Base-by-base conservation (phyloP, 257 asterid species). In the Catharanthus roseus region DNA sequence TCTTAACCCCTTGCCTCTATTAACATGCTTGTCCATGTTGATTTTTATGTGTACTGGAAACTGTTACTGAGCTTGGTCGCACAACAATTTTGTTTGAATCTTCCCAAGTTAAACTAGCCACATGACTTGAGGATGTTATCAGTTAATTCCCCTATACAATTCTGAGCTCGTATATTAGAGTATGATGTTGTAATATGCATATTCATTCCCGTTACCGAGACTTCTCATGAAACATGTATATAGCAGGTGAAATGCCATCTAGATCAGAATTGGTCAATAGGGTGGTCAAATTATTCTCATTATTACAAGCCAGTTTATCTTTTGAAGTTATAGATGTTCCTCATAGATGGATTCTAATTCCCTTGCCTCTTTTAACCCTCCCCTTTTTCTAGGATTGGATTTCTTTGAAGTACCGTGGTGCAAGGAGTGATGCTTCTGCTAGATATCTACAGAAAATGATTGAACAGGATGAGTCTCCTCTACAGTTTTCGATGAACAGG, bases 401-500 rank as follows among this genome's bases (percentile, higher is more conserved):
- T 77, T 81, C 87, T 71, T 89, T 93, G 69, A 88, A 82, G 29
- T 91, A 89, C 85, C 87, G 81, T 82, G 83, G 83, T 53, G 65
- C 81, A 31, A 76, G 76, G 75, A 93, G 95, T 79, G 88, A 79
- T 69, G 50, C 81, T 76, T 85, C 96, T 60, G 77, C 74, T 62
- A 78, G 79, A 73, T 85, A 81, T 78, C 74, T 83, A 38, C 64
- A 78, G 38, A 84, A 81, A 76, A 76, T 93, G 95, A 78, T 72
- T 41, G 79, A 80, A 62, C 83, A 45, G 63, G 89, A 80, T 72
- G 83, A 71, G 62, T 74, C 91, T 63, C 82, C 81, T 34, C 60
- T 93, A 58, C 49, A 69, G 63, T 88, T 93, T 84, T 81, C 87
- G 65, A 89, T 88, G 93, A 84, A 85, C 90, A 77, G 85, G 99